phyloP scores from a whole-genome alignment of 441 rosid genomes.

The Eutrema salsugineum region DNA sequence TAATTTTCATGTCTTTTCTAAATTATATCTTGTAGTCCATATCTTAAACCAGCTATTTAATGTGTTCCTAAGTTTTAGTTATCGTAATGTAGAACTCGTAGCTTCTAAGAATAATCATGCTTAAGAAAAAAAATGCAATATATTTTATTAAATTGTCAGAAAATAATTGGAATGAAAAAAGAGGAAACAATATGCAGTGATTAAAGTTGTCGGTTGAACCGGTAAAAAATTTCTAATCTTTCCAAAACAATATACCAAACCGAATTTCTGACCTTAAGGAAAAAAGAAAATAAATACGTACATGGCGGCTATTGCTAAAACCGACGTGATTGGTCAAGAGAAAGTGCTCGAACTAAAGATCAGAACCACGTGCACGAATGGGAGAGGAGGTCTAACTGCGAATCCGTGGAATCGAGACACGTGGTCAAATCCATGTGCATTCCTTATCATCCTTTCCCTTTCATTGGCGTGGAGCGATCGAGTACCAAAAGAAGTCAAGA shows the following conservation, averaged over 20 bases:
- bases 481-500: background rate
- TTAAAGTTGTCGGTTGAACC: no score
- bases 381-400: slow-evolving; percentile 9
- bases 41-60: background rate
- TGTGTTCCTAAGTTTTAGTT: background rate
- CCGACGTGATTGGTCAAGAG: slow-evolving; percentile 11
- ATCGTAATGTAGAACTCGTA: background rate
- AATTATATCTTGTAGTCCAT: background rate
- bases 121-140: background rate
- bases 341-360: slow-evolving; percentile 4
- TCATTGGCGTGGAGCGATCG: slow-evolving; percentile 14
- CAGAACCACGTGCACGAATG: slow-evolving; percentile 1
- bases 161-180: background rate
- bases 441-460: background rate
- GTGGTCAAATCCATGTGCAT: slow-evolving; percentile 30
- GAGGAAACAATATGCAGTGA: background rate
- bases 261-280: background rate
- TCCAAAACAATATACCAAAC: background rate
- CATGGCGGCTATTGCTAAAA: slow-evolving; percentile 2
- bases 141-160: background rate
- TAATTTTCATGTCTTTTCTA: slow-evolving; percentile 7
- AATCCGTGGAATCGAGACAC: slow-evolving; percentile 12
- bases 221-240: no score
- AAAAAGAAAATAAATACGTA: no score
- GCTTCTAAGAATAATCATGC: background rate